A percentile compares a stretch with the other conserved stretches of the same genome.
Evolutionary conservation across 306 rosid genomes (phyloP).

Genomic region (Begonia fuchsioides): DNA sequence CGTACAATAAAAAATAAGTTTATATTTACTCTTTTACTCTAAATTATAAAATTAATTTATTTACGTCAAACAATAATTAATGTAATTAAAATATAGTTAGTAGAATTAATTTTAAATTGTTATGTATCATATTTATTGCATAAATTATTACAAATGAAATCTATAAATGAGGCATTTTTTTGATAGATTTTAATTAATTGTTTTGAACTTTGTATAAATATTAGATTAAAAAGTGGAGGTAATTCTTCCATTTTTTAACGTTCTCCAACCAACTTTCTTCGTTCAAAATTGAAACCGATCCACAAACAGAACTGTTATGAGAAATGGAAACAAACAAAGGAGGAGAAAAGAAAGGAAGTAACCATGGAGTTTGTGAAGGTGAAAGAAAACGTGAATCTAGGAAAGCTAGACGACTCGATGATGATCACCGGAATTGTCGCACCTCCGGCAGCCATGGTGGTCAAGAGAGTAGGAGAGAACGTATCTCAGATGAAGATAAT

Average conservation of each 20-base stretch:
- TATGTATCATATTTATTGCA: too few species aligned
- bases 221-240: conserved; percentile 41
- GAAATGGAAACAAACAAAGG: neutral
- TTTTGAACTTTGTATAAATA: too few species aligned
- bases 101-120: too few species aligned
- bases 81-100: too few species aligned
- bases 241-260: conserved; percentile 2
- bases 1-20: too few species aligned
- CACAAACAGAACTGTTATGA: conserved; percentile 14
- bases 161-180: too few species aligned
- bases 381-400: conserved; percentile 11
- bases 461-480: conserved; percentile 29
- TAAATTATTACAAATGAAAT: too few species aligned
- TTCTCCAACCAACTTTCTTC: neutral
- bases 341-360: neutral
- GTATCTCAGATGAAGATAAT: conserved; percentile 30
- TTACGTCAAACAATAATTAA: too few species aligned
- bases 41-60: too few species aligned
- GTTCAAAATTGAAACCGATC: neutral
- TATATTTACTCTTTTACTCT: too few species aligned
- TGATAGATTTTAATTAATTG: too few species aligned
- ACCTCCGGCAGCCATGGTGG: conserved; percentile 47
- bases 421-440: conserved; percentile 42
- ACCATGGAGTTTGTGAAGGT: conserved; percentile 17
- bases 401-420: conserved; percentile 26